Percentiles rank a stretch among this genome's conserved stretches.
phyloP scores from a whole-genome alignment of 257 asterid genomes.

The Ajuga chamaepitys region DNA sequence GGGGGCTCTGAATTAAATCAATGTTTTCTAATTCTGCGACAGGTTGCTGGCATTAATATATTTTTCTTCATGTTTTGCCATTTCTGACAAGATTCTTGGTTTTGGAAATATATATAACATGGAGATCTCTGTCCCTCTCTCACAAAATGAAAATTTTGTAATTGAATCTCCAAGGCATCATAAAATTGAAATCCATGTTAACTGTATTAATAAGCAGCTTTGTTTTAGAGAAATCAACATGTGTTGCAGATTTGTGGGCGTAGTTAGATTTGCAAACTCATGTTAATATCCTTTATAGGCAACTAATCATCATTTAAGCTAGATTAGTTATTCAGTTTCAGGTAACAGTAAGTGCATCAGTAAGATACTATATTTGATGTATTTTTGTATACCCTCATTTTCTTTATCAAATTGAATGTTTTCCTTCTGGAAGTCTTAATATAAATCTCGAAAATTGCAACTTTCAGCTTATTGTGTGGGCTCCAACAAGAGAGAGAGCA shows the following conservation, averaged over 20 bases:
- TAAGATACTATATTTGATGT: not conserved
- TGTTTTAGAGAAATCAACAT: not conserved
- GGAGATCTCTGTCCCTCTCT: not conserved
- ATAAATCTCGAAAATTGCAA: not conserved
- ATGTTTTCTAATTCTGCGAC: not conserved
- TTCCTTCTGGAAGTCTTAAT: conserved; percentile 13
- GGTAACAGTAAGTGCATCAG: not conserved
- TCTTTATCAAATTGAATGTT: conserved; percentile 1
- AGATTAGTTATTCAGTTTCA: not conserved
- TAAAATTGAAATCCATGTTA: not conserved
- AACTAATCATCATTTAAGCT: not conserved
- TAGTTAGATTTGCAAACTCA: not conserved
- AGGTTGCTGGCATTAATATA: not conserved
- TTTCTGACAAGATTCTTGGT: not conserved
- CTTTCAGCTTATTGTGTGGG: conserved; percentile 97
- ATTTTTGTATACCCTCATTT: conserved; percentile 4
- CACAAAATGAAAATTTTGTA: not conserved
- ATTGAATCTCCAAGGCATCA: not conserved
- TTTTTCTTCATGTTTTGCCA: not conserved
- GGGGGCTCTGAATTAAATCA: not conserved
- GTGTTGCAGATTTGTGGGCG: not conserved
- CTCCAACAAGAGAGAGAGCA: conserved; percentile 94
- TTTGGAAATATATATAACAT: no score
- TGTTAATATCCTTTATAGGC: not conserved
- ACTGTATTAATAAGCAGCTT: conserved; percentile 3